Base-by-base conservation (phyloP, 768 basidiomycete genomes). In the Mycena indigotica region DNA sequence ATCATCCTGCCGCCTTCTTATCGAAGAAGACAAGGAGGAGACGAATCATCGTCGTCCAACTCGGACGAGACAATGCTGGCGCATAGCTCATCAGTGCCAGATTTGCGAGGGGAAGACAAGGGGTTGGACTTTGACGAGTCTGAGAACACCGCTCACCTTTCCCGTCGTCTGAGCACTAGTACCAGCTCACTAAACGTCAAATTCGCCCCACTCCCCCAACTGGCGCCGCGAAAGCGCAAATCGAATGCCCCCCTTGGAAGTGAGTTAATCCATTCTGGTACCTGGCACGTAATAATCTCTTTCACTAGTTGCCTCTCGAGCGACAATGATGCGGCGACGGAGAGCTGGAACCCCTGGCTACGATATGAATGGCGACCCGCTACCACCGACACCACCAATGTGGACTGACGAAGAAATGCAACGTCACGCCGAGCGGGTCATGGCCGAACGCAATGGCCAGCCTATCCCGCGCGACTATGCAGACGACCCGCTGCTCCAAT, bases 161-260 rank as follows among this genome's bases (percentile, higher is more conserved):
- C 23, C n/a, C 55, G 58, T 5, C 41, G 41, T 16, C 3, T 25
- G 10, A 60, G 50, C 39, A 56, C 61, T 2, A 65, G 61, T 50
- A 52, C 65, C 13, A 50, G 44, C 15, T 45, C 65, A 24, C 66
- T 74, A 35, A 78, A 72, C 50, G 78, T 87, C 41, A 80, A 75
- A 60, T 87, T 87, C 53, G 85, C 85, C 1, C 85, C 85, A 0
- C 70, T 87, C 23, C 85, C 85, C 1, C 73, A 80, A 55, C 67
- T 79, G 1, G 81, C 76, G 19, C 80, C 81, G 2, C 75, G 78
- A 21, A 79, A 78, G 62, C 77, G 80, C 44, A 76, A 79, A 21
- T 82, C 77, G 4, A 66, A 73, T 32, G 72, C 74, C 3, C 85
- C 85, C 4, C 70, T 86, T 3, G 85, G 85, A 3, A 54, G 57